phyloP scores from a whole-genome alignment of 352 stramenopile genomes.

The Pythium brachiatum region DNA sequence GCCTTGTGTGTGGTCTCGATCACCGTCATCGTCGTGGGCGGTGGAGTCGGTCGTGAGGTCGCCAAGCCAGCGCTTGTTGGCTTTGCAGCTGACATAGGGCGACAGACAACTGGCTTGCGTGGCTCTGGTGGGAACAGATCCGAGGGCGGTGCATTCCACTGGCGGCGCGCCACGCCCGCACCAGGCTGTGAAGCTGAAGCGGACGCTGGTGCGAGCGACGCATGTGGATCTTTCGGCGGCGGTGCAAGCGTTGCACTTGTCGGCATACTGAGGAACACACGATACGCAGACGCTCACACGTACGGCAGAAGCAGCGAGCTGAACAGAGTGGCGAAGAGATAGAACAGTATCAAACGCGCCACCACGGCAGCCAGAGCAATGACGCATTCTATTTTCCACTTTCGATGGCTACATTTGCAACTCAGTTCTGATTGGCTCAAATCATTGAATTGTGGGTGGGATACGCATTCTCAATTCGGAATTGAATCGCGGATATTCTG shows the following conservation, averaged over 20 bases:
- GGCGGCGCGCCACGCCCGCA: slow-evolving; percentile 13
- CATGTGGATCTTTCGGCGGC: slow-evolving; percentile 1
- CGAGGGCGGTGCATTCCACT: slow-evolving; percentile 28
- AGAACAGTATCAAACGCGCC: too few species aligned
- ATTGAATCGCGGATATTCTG: slow-evolving; percentile 1
- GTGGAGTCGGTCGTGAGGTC: neutral
- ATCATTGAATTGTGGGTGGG: neutral
- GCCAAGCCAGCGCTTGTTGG: neutral
- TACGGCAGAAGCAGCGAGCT: too few species aligned
- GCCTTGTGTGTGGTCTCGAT: neutral
- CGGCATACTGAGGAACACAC: slow-evolving; percentile 11
- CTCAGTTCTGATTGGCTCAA: neutral
- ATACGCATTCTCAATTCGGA: neutral
- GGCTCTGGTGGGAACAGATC: slow-evolving; percentile 19
- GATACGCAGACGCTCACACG: neutral
- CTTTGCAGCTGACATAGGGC: slow-evolving; percentile 12
- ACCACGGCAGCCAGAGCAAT: too few species aligned
- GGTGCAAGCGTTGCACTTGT: neutral
- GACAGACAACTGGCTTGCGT: slow-evolving; percentile 4
- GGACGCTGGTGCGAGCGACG: slow-evolving; percentile 4
- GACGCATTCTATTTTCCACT: neutral
- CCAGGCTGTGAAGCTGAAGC: neutral
- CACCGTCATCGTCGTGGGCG: neutral
- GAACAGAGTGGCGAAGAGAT: neutral
- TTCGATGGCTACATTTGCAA: slow-evolving; percentile 9